Percentiles rank a stretch among this genome's conserved stretches.
Evolutionary conservation across 192 early-diverging fungal genomes (phyloP).

Genomic region (Backusella psychrophila): DNA sequence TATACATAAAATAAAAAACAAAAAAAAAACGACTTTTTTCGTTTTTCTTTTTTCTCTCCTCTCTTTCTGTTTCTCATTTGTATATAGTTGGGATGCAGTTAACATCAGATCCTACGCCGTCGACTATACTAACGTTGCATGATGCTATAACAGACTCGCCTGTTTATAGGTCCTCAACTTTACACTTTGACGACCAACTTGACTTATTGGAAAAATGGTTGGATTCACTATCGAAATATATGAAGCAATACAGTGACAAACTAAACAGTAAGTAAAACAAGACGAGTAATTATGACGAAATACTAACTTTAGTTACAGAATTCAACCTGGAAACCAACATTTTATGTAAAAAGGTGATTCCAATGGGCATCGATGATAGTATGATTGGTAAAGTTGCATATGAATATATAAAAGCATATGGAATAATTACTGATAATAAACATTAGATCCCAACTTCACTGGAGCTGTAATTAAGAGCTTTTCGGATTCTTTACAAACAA

Average conservation of each 20-base stretch:
- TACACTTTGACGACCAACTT: slow-evolving; percentile 50
- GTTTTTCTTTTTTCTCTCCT: not conserved
- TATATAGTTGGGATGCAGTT: not conserved
- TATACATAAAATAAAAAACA: not conserved
- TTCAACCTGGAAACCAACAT: slow-evolving; percentile 12
- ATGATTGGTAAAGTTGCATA: slow-evolving; percentile 19
- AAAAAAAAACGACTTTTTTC: not conserved
- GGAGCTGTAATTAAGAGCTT: slow-evolving; percentile 39
- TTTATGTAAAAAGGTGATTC: slow-evolving; percentile 12
- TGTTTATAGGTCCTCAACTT: slow-evolving; percentile 45
- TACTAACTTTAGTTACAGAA: not conserved
- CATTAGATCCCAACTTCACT: slow-evolving; percentile 42
- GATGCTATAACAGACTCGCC: slow-evolving; percentile 53
- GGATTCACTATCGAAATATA: slow-evolving; percentile 24
- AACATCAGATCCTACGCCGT: not conserved
- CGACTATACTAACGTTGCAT: slow-evolving; percentile 36
- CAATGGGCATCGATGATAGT: slow-evolving; percentile 9
- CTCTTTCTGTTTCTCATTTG: not conserved
- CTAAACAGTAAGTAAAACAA: slow-evolving; percentile 29
- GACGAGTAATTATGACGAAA: not conserved
- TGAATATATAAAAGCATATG: not conserved
- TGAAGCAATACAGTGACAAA: slow-evolving; percentile 30
- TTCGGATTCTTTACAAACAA: slow-evolving; percentile 47
- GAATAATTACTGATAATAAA: not conserved
- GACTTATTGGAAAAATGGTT: slow-evolving; percentile 52